Evolutionary conservation across 169 alveolate species (phyloP).

Genomic region (Eimeria necatrix): DNA sequence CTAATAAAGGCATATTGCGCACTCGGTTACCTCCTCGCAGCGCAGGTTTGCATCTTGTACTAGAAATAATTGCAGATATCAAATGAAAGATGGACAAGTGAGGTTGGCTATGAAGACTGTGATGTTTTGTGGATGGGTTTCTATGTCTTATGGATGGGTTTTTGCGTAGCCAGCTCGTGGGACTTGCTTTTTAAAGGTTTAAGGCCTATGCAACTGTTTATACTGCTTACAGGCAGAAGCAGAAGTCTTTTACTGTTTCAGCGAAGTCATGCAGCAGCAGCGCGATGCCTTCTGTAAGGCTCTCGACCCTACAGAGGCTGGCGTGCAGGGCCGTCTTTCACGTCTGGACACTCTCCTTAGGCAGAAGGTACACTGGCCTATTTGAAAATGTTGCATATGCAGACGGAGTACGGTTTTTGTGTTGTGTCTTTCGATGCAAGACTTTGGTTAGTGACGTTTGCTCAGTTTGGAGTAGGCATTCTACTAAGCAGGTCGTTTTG

Average conservation of each 20-base stretch:
- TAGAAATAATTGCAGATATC: too few relatives aligned
- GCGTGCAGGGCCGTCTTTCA: conserved; percentile 76
- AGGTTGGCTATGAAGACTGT: too few relatives aligned
- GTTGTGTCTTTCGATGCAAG: conserved; percentile 1
- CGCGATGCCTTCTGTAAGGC: conserved; percentile 82
- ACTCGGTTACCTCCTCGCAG: too few relatives aligned
- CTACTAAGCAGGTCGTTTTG: background rate
- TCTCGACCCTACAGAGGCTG: conserved; percentile 80
- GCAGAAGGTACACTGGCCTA: conserved; percentile 39
- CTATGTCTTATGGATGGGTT: too few relatives aligned
- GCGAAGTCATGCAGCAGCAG: conserved; percentile 82
- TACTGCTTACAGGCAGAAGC: conserved; percentile 82
- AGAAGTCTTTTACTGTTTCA: conserved; percentile 81
- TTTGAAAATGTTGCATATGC: background rate
- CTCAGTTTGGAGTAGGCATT: too few relatives aligned
- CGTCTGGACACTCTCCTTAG: conserved; percentile 69
- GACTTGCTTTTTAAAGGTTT: too few relatives aligned
- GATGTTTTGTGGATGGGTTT: too few relatives aligned
- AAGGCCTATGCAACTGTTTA: too few relatives aligned
- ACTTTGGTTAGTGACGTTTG: background rate
- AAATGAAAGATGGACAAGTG: too few relatives aligned
- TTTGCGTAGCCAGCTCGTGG: too few relatives aligned
- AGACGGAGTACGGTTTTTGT: background rate
- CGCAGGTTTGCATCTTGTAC: too few relatives aligned
- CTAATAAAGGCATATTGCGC: too few relatives aligned